phyloP scores from a whole-genome alignment of 1,284 basidiomycete species.

The Cryptococcus sp. region DNA sequence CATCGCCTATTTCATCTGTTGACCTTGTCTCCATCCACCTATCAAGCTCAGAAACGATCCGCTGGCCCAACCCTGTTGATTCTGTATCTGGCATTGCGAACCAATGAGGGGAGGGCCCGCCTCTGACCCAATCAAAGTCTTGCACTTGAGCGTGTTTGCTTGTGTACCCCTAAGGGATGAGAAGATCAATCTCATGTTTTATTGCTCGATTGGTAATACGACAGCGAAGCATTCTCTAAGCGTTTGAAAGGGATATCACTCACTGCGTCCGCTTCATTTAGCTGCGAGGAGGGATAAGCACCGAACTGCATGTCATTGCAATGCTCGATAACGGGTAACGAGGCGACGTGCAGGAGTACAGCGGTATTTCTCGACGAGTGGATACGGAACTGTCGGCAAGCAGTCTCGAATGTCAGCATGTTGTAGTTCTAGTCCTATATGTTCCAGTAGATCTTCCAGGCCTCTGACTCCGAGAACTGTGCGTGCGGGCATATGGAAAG shows the following conservation, averaged over 20 bases:
- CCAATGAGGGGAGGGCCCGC: constrained; percentile 75
- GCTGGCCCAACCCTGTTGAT: too few species aligned
- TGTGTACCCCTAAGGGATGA: not conserved
- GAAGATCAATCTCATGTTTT: too few species aligned
- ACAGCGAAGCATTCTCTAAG: not conserved
- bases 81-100: constrained; percentile 31
- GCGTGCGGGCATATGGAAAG: too few species aligned
- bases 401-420: not conserved
- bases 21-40: too few species aligned
- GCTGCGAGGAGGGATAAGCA: constrained; percentile 57
- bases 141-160: constrained; percentile 58
- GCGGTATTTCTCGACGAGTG: constrained; percentile 65
- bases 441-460: too few species aligned
- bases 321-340: constrained; percentile 74
- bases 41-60: too few species aligned
- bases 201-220: not conserved
- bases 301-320: constrained; percentile 64
- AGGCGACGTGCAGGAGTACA: constrained; percentile 65
- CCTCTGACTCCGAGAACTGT: too few species aligned
- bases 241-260: not conserved
- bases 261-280: too few species aligned
- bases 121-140: constrained; percentile 77
- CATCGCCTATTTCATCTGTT: not conserved
- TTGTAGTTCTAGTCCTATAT: too few species aligned
- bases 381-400: constrained; percentile 69